phyloP scores from a whole-genome alignment of 2,329 filamentous ascomycete genomes.

The Exophiala lecanii-corni region DNA sequence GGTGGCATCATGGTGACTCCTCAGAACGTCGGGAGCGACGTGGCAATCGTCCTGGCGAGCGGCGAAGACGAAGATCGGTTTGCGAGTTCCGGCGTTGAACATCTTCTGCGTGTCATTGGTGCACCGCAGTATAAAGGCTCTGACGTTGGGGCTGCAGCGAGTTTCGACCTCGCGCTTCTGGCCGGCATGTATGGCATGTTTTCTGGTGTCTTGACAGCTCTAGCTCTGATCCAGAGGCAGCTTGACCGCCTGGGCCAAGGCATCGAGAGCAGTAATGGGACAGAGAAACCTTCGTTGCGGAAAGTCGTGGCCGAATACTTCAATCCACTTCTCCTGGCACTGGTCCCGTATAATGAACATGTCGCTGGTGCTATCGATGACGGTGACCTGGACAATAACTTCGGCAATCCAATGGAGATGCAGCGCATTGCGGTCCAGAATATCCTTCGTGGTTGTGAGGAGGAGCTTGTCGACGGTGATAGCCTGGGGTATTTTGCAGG shows the following conservation, averaged over 20 bases:
- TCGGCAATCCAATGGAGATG: not conserved
- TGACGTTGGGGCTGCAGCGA: not conserved
- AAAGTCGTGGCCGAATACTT: not conserved
- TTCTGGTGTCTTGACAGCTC: not conserved
- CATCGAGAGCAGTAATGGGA: not conserved
- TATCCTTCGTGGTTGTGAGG: not conserved
- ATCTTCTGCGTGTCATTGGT: not conserved
- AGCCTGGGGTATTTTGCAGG: slow-evolving; percentile 1
- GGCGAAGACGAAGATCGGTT: not conserved
- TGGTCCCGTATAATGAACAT: not conserved
- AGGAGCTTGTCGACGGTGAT: not conserved
- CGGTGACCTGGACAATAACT: not conserved
- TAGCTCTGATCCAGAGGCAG: not conserved
- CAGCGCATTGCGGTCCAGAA: not conserved
- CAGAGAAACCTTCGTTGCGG: not conserved
- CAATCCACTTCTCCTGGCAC: not conserved
- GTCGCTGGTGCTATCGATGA: not conserved
- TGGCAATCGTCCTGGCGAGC: not conserved
- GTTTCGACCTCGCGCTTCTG: not conserved
- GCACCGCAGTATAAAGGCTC: not conserved
- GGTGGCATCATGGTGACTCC: slow-evolving; percentile 5
- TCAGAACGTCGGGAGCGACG: not conserved
- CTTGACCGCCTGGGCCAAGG: not conserved
- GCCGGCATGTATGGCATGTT: not conserved
- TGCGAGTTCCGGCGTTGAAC: not conserved